Evolutionary conservation across 306 rosid genomes (phyloP).

Genomic region (Vigna trinervia): DNA sequence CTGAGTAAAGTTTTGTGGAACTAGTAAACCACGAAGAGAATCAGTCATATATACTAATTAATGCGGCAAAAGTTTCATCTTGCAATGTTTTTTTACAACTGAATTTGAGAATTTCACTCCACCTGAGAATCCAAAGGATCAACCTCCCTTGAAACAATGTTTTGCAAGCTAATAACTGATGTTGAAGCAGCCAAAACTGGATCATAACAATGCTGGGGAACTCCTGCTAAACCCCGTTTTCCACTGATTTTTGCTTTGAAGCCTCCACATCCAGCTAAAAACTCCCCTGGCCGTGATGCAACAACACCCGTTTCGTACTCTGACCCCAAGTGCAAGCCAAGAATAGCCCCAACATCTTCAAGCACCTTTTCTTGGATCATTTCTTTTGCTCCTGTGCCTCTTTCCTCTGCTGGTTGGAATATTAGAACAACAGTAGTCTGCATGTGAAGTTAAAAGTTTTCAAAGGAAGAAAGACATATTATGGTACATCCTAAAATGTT

Average conservation of each 20-base stretch:
- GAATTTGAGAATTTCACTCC: constrained; percentile 32
- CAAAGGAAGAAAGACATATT: not conserved
- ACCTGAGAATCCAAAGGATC: constrained; percentile 96
- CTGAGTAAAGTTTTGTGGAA: constrained; percentile 1
- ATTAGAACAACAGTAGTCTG: constrained; percentile 81
- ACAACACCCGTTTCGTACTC: constrained; percentile 64
- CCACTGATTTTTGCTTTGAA: constrained; percentile 85
- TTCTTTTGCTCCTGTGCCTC: constrained; percentile 77
- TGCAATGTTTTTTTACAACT: not conserved
- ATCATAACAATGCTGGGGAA: constrained; percentile 71
- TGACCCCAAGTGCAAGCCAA: constrained; percentile 65
- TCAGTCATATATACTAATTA: not conserved
- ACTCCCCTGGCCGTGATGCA: constrained; percentile 77
- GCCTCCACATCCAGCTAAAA: constrained; percentile 97
- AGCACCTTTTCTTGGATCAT: constrained; percentile 79
- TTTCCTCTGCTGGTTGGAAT: constrained; percentile 94
- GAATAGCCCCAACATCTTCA: constrained; percentile 78
- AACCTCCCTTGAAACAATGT: constrained; percentile 79
- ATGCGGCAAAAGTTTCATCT: not conserved
- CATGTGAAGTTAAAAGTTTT: constrained; percentile 35
- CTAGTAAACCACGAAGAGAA: constrained; percentile 25
- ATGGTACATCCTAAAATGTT: constrained; percentile 1
- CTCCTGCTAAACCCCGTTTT: constrained; percentile 80
- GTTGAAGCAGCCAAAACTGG: constrained; percentile 85
- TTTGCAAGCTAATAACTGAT: constrained; percentile 82